Conservation (phyloP, 2,329 filamentous ascomycete species). For the Neospermospora avenae region DNA sequence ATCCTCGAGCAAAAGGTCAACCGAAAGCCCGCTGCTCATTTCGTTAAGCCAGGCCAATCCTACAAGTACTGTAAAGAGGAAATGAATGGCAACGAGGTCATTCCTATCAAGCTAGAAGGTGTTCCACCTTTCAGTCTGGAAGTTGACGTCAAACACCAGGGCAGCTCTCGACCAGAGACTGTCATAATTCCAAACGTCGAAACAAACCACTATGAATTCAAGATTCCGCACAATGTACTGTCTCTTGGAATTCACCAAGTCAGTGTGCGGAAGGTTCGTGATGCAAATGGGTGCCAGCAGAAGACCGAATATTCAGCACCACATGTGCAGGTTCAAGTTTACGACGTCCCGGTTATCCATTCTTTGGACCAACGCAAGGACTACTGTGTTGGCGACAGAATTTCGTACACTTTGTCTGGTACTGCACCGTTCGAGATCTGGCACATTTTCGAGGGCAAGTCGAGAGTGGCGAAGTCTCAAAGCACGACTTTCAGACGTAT, state of each 20-base stretch:
- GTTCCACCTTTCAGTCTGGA: conserved; percentile 86
- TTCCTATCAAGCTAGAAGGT: conserved; percentile 82
- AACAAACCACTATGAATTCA: conserved; percentile 70
- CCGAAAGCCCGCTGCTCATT: conserved; percentile 75
- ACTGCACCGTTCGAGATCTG: conserved; percentile 89
- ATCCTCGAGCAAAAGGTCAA: conserved; percentile 80
- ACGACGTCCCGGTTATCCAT: conserved; percentile 88
- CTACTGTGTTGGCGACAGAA: conserved; percentile 93
- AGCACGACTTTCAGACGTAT: conserved; percentile 89
- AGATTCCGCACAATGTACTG: conserved; percentile 79
- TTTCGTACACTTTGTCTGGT: conserved; percentile 88
- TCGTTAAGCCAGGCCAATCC: conserved; percentile 81
- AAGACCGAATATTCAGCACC: conserved; percentile 69
- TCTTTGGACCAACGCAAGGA: conserved; percentile 79
- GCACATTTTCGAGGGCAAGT: conserved; percentile 80
- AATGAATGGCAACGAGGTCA: conserved; percentile 75
- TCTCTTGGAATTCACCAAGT: conserved; percentile 87
- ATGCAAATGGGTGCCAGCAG: conserved; percentile 80
- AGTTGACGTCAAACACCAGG: conserved; percentile 89
- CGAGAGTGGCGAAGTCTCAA: conserved; percentile 73
- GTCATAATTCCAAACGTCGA: conserved; percentile 79
- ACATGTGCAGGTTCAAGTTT: conserved; percentile 85
- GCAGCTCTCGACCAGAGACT: conserved; percentile 73
- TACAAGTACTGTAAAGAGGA: conserved; percentile 95
- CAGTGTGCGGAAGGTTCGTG: conserved; percentile 84